These are phyloP conservation scores for Cenchrus purpureus DNA, from an alignment of 176 grass and related monocot genomes.

Conservation along the genomic window DNA sequence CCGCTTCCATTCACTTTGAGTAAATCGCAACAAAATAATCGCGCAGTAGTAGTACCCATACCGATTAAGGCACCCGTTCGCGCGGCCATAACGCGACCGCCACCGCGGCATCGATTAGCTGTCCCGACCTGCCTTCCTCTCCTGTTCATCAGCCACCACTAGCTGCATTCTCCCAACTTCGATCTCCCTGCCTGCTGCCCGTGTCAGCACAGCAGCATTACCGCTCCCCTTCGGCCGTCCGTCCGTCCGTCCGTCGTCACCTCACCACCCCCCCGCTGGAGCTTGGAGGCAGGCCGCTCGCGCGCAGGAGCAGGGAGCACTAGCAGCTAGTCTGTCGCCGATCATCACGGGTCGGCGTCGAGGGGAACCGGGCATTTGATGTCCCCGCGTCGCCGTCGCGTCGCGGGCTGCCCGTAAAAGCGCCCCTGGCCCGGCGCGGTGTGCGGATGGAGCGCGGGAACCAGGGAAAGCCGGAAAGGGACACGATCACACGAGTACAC, in stretches of 20 bases:
- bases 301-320: background rate
- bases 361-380: background rate
- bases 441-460: background rate
- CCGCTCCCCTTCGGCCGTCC: background rate
- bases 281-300: background rate
- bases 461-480: background rate
- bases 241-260: background rate
- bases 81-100: background rate
- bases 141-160: background rate
- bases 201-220: background rate
- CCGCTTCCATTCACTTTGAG: background rate
- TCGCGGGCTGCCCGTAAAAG: background rate
- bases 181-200: background rate
- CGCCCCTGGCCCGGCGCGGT: background rate
- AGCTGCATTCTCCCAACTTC: background rate
- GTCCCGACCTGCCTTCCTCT: background rate
- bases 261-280: background rate
- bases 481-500: background rate
- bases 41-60: background rate
- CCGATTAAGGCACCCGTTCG: background rate
- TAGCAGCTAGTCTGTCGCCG: background rate
- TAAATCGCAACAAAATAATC: background rate
- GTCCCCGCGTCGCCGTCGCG: background rate
- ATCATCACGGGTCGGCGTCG: conserved; percentile 10
- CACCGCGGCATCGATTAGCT: background rate